These are phyloP conservation scores for Trametes sp. DNA, from an alignment of 1,284 basidiomycete species.

Conservation along the genomic window DNA sequence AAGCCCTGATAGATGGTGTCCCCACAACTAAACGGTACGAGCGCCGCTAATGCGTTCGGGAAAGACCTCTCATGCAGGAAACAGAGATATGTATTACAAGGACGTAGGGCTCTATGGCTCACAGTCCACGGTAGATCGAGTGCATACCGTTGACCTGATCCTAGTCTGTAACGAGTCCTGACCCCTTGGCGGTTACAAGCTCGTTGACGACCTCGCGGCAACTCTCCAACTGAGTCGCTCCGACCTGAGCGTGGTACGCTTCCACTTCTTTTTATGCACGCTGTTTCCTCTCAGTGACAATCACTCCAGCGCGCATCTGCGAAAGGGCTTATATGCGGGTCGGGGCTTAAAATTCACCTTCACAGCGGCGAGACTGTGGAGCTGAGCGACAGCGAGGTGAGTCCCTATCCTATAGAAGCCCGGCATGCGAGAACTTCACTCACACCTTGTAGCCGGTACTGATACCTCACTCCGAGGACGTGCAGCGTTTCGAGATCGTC, in stretches of 20 bases:
- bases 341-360: conserved; percentile 64
- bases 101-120: conserved; percentile 80
- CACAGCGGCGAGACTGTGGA: conserved; percentile 60
- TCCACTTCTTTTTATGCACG: neutral
- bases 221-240: conserved; percentile 77
- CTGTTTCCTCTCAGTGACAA: neutral
- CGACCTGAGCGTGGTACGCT: conserved; percentile 81
- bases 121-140: conserved; percentile 80
- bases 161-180: neutral
- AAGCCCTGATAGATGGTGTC: conserved; percentile 61
- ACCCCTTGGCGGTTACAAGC: conserved; percentile 50
- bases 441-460: conserved; percentile 62
- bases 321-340: conserved; percentile 85
- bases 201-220: conserved; percentile 89
- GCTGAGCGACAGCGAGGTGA: conserved; percentile 65
- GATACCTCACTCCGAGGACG: conserved; percentile 79
- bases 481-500: conserved; percentile 62
- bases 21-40: conserved; percentile 74
- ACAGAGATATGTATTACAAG: conserved; percentile 88
- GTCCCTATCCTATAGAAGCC: conserved; percentile 12
- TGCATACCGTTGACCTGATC: conserved; percentile 36
- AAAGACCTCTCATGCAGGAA: neutral
- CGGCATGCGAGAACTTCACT: neutral
- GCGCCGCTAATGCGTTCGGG: neutral
- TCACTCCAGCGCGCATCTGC: conserved; percentile 77